These are phyloP conservation scores for Aureobasidium musti DNA, from an alignment of 2,329 filamentous ascomycete genomes.

Conservation along the genomic window DNA sequence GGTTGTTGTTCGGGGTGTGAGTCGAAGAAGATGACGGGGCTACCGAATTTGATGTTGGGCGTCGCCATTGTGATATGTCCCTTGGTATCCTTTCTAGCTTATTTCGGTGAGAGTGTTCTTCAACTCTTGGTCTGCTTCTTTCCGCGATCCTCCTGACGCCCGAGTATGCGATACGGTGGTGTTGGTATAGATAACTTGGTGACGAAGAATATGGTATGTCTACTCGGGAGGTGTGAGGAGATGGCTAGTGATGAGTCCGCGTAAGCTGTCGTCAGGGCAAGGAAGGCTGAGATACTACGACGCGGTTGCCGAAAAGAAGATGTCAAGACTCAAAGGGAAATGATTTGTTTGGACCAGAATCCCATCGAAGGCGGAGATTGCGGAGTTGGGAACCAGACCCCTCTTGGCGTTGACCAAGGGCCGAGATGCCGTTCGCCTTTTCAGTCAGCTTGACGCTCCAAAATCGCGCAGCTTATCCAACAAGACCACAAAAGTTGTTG, in stretches of 20 bases:
- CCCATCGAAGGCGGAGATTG: conserved; percentile 28
- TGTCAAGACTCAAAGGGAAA: conserved; percentile 24
- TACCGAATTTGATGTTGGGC: conserved; percentile 28
- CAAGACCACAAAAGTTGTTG: neutral
- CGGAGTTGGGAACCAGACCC: conserved; percentile 8
- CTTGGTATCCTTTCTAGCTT: neutral
- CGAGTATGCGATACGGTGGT: neutral
- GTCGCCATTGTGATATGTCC: neutral
- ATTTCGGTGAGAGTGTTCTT: neutral
- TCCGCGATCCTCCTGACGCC: neutral
- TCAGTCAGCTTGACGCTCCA: conserved; percentile 5
- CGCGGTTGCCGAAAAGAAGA: neutral
- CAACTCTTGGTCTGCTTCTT: neutral
- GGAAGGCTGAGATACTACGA: neutral
- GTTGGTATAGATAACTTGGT: neutral
- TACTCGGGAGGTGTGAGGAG: neutral
- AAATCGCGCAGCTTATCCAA: conserved; percentile 22
- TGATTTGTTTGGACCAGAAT: conserved; percentile 28
- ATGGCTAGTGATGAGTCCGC: neutral
- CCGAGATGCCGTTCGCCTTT: conserved; percentile 7
- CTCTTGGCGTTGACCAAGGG: conserved; percentile 1
- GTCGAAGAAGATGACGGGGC: conserved; percentile 33
- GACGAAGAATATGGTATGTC: neutral
- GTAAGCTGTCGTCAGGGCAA: neutral
- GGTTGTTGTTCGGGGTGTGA: conserved; percentile 32